A percentile compares a stretch with the other conserved stretches of the same genome.
These are phyloP conservation scores for Trichomonascaceae sp. DNA, from an alignment of 1,139 yeast genomes.

Conservation along the genomic window DNA sequence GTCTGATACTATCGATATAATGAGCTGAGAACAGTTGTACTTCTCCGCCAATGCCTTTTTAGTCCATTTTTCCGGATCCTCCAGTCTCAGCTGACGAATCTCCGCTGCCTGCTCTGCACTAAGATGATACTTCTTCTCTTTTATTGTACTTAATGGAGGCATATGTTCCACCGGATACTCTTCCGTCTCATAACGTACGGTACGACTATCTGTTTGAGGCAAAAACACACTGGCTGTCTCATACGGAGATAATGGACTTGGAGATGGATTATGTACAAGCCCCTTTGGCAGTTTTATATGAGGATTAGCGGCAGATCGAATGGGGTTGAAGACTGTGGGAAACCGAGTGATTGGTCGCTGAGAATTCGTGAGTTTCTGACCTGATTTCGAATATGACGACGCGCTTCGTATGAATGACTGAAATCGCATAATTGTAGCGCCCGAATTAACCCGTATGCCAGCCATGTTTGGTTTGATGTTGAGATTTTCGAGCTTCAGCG, in stretches of 20 bases:
- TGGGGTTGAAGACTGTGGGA: slow-evolving; percentile 38
- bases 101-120: slow-evolving; percentile 56
- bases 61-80: slow-evolving; percentile 62
- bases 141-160: slow-evolving; percentile 32
- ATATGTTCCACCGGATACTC: slow-evolving; percentile 28
- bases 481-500: too few relatives aligned
- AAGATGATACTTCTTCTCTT: slow-evolving; percentile 51
- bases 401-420: not conserved
- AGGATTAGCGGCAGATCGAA: slow-evolving; percentile 38
- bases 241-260: slow-evolving; percentile 47
- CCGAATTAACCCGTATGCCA: not conserved
- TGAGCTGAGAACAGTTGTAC: slow-evolving; percentile 51
- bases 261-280: slow-evolving; percentile 38
- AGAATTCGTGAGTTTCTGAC: slow-evolving; percentile 12
- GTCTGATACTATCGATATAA: slow-evolving; percentile 48
- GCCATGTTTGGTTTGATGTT: not conserved
- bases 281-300: slow-evolving; percentile 36
- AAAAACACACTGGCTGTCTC: slow-evolving; percentile 69
- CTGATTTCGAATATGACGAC: slow-evolving; percentile 8
- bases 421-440: not conserved
- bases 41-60: slow-evolving; percentile 60
- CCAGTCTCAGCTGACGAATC: slow-evolving; percentile 53
- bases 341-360: slow-evolving; percentile 24
- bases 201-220: slow-evolving; percentile 60
- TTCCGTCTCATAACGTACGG: slow-evolving; percentile 27